Percentiles rank a stretch among this genome's conserved stretches.
phyloP scores from a whole-genome alignment of 192 early-diverging fungal species.

The Backusella psychrophila region DNA sequence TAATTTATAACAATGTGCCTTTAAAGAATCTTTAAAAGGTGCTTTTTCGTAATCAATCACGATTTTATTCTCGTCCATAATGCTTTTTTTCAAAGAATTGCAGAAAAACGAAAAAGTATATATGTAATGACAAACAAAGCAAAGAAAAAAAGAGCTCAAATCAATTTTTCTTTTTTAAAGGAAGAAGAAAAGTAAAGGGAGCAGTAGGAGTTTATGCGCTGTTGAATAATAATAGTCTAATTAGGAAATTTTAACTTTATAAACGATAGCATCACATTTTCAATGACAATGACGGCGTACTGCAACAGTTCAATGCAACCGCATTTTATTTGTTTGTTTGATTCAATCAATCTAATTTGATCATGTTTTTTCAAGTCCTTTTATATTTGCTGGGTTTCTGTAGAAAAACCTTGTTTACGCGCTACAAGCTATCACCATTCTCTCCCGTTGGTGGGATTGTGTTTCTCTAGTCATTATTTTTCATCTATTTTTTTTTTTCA shows the following conservation, averaged over 20 bases:
- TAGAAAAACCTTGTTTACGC: not conserved
- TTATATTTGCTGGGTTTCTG: not conserved
- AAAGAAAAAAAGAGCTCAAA: not conserved
- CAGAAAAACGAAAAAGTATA: not conserved
- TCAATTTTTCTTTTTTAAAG: not conserved
- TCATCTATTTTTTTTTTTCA: not conserved
- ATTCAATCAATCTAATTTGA: not conserved
- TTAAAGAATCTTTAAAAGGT: not conserved
- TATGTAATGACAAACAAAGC: not conserved
- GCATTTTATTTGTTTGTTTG: not conserved
- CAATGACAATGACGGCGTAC: not conserved
- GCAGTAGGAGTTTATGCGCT: not conserved
- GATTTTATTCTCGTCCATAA: not conserved
- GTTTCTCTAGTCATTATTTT: not conserved
- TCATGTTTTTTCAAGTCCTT: not conserved
- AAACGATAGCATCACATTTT: constrained; percentile 1
- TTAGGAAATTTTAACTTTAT: not conserved
- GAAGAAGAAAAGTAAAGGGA: not conserved
- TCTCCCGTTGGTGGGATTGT: not conserved
- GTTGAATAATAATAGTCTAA: not conserved
- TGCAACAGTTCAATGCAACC: not conserved
- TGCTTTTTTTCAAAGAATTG: not conserved
- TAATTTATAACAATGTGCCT: not conserved
- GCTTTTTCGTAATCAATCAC: not conserved
- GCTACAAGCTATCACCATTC: not conserved